These are phyloP conservation scores for Mortierella sp. DNA, from an alignment of 371 early-diverging fungal species.

Conservation along the genomic window DNA sequence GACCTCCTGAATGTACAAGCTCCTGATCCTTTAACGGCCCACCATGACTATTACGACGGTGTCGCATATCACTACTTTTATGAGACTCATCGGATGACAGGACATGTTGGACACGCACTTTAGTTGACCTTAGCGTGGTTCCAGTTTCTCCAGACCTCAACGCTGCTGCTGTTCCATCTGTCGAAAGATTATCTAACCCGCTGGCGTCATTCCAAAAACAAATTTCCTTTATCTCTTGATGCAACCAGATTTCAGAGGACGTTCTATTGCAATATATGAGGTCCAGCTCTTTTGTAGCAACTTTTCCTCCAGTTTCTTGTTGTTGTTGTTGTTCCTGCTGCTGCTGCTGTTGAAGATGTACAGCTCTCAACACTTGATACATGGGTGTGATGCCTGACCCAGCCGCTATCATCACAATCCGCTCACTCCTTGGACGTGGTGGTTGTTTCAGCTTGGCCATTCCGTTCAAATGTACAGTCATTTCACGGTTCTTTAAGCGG, in stretches of 20 bases:
- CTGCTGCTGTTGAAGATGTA: conserved; percentile 22
- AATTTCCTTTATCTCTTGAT: conserved; percentile 20
- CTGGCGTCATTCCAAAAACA: neutral
- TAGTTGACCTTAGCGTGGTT: neutral
- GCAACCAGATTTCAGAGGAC: conserved; percentile 40
- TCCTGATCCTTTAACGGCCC: conserved; percentile 1
- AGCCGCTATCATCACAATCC: conserved; percentile 51
- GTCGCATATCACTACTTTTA: neutral
- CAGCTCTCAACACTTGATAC: conserved; percentile 34
- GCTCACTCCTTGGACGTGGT: neutral
- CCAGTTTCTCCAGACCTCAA: neutral
- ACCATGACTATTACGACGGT: neutral
- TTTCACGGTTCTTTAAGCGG: conserved; percentile 2
- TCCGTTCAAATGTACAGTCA: neutral
- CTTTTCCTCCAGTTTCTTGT: neutral
- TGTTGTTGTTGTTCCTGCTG: conserved; percentile 5
- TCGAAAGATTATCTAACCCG: neutral
- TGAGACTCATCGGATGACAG: conserved; percentile 15
- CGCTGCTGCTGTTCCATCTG: neutral
- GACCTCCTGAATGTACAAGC: conserved; percentile 26
- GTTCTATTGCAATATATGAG: conserved; percentile 46
- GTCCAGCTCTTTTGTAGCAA: conserved; percentile 14
- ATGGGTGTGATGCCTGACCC: conserved; percentile 55
- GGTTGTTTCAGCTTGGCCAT: neutral
- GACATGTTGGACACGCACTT: conserved; percentile 37